Conservation (phyloP, 306 rosid genomes). For the Mimosa bimucronata region DNA sequence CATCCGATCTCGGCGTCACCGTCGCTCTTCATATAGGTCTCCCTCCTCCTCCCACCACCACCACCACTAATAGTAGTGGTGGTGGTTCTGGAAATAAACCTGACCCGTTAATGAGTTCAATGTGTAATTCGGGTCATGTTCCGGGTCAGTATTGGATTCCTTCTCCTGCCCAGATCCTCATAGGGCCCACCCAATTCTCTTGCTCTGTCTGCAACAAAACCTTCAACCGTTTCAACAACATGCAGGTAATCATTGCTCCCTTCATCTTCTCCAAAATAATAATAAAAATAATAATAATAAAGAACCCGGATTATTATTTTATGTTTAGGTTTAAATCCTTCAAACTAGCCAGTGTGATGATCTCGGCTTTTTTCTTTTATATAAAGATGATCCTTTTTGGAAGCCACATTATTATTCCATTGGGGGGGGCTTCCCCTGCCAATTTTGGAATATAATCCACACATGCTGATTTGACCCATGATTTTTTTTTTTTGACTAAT, state of each 20-base stretch:
- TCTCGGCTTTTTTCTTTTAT: background rate
- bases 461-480: background rate
- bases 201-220: slow-evolving; percentile 91
- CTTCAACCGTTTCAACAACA: slow-evolving; percentile 95
- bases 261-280: background rate
- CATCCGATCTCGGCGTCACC: slow-evolving; percentile 55
- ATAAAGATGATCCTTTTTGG: background rate
- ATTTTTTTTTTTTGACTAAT: background rate
- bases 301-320: background rate
- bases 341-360: background rate
- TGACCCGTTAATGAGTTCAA: slow-evolving; percentile 19
- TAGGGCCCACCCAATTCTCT: slow-evolving; percentile 96
- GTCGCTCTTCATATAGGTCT: slow-evolving; percentile 85
- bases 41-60: slow-evolving; percentile 27
- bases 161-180: slow-evolving; percentile 87
- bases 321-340: background rate
- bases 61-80: background rate
- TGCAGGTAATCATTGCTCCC: slow-evolving; percentile 66
- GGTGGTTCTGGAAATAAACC: background rate
- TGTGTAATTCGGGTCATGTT: background rate
- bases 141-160: slow-evolving; percentile 90
- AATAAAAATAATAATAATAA: background rate
- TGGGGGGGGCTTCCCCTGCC: background rate
- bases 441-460: background rate
- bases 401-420: background rate